Evolutionary conservation across 805 yeast genomes (phyloP).

Genomic region (Starmerella geochares): DNA sequence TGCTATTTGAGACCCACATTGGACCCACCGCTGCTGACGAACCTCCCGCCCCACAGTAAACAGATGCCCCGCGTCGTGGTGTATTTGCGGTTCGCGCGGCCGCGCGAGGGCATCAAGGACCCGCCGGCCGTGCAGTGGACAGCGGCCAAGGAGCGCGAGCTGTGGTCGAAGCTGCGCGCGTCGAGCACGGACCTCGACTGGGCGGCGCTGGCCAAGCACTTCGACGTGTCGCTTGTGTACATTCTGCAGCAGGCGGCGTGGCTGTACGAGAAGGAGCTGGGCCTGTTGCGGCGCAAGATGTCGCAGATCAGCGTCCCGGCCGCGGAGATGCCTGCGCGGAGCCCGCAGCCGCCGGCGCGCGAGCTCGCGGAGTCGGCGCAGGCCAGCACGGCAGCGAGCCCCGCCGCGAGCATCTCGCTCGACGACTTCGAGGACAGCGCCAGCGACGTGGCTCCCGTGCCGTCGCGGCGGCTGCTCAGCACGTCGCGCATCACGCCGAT

Average conservation of each 20-base stretch:
- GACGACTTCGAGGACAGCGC: background rate
- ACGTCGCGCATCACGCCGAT: conserved; percentile 10
- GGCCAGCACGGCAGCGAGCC: background rate
- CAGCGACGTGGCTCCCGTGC: background rate
- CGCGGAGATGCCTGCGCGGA: background rate
- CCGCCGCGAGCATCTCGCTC: background rate
- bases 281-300: conserved; percentile 31
- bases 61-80: conserved; percentile 29
- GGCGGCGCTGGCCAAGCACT: conserved; percentile 30
- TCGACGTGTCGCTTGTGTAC: conserved; percentile 33
- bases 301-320: conserved; percentile 15
- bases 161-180: conserved; percentile 33
- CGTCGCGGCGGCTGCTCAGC: conserved; percentile 19
- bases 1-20: too few species aligned
- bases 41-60: background rate
- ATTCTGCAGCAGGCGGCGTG: conserved; percentile 37
- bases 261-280: conserved; percentile 36
- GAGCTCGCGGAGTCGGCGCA: background rate
- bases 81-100: conserved; percentile 38
- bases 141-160: conserved; percentile 28
- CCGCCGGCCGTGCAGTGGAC: conserved; percentile 34
- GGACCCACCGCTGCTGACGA: background rate
- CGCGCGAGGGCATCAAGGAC: conserved; percentile 36
- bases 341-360: background rate
- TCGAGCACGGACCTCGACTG: conserved; percentile 32